Conservation (phyloP, 2,329 filamentous ascomycete genomes). For the Exserohilum turcica region DNA sequence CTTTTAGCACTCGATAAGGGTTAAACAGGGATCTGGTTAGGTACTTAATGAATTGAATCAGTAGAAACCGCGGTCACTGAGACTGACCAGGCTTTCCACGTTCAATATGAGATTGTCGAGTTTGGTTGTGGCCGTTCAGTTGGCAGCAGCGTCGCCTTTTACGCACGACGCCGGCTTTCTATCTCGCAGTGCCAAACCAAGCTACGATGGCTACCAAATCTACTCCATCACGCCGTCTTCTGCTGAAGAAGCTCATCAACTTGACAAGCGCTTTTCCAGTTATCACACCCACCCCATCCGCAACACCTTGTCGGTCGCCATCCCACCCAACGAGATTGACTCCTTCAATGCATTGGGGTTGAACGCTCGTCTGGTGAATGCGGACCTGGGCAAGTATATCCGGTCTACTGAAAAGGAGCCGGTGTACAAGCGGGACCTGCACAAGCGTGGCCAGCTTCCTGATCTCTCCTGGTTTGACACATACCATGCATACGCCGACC, state of each 20-base stretch:
- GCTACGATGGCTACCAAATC: constrained; percentile 28
- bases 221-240: constrained; percentile 26
- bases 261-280: constrained; percentile 20
- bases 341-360: constrained; percentile 48
- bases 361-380: constrained; percentile 49
- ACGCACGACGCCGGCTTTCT: background rate
- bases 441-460: constrained; percentile 40
- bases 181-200: constrained; percentile 7
- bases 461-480: constrained; percentile 49
- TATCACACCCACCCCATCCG: constrained; percentile 30
- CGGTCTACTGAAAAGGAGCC: constrained; percentile 22
- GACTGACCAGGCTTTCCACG: background rate
- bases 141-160: constrained; percentile 21
- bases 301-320: constrained; percentile 39
- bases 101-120: constrained; percentile 18
- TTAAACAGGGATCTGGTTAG: background rate
- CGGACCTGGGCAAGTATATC: constrained; percentile 53
- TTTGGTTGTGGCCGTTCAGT: constrained; percentile 13
- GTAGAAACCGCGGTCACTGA: background rate
- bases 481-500: constrained; percentile 41
- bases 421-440: constrained; percentile 18
- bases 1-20: background rate
- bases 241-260: constrained; percentile 19
- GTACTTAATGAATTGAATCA: background rate
- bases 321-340: constrained; percentile 48